Conservation (phyloP, 495 filamentous ascomycete species). For the Aspergillus cristatus region DNA sequence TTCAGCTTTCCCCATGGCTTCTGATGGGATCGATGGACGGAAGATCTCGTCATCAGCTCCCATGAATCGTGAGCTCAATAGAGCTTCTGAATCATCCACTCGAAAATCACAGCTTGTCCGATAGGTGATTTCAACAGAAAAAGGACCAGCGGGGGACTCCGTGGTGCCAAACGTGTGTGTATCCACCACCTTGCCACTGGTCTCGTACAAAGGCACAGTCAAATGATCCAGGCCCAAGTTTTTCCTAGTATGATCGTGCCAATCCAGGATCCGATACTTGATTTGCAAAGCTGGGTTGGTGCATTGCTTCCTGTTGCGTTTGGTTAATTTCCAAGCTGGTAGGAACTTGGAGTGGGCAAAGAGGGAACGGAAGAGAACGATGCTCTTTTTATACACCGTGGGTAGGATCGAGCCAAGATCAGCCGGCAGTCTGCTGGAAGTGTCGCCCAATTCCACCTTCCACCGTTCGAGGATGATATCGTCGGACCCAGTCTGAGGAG, state of each 20-base stretch:
- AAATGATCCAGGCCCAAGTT: slow-evolving; percentile 51
- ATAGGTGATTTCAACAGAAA: slow-evolving; percentile 73
- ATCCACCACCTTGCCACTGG: slow-evolving; percentile 56
- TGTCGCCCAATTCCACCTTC: slow-evolving; percentile 67
- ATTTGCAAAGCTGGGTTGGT: slow-evolving; percentile 56
- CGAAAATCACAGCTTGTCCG: slow-evolving; percentile 84
- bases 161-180: slow-evolving; percentile 70
- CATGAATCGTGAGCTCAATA: slow-evolving; percentile 94
- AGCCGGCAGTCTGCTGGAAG: slow-evolving; percentile 38
- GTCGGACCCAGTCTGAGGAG: slow-evolving; percentile 29
- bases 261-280: slow-evolving; percentile 69
- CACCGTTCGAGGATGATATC: slow-evolving; percentile 87
- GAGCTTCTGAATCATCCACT: slow-evolving; percentile 80
- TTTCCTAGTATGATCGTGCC: slow-evolving; percentile 31
- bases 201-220: slow-evolving; percentile 61
- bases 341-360: slow-evolving; percentile 74
- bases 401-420: slow-evolving; percentile 67
- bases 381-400: slow-evolving; percentile 90
- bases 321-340: slow-evolving; percentile 81
- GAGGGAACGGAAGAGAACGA: slow-evolving; percentile 89
- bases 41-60: slow-evolving; percentile 83
- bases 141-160: slow-evolving; percentile 75
- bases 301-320: slow-evolving; percentile 56
- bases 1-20: slow-evolving; percentile 38
- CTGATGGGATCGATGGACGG: slow-evolving; percentile 56